These are phyloP conservation scores for Ophiostoma sp. DNA, from an alignment of 2,329 filamentous ascomycete genomes.

Conservation along the genomic window DNA sequence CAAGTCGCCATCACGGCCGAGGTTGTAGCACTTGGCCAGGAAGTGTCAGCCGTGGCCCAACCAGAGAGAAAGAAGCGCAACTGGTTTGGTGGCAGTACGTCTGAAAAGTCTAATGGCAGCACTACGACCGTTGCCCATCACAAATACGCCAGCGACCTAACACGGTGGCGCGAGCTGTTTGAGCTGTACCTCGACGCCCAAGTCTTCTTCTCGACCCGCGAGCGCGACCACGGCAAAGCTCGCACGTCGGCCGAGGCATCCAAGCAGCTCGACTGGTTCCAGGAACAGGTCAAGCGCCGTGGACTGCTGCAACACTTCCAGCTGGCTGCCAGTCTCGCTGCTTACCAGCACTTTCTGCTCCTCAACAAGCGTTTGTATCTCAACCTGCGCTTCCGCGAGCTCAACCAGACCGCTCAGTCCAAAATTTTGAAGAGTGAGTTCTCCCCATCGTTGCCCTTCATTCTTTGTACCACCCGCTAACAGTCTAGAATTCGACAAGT, in stretches of 20 bases:
- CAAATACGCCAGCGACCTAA: conserved; percentile 57
- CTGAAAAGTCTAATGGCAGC: conserved; percentile 65
- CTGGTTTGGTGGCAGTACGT: conserved; percentile 55
- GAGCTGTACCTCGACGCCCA: conserved; percentile 77
- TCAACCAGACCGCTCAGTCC: conserved; percentile 72
- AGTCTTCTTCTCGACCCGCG: conserved; percentile 78
- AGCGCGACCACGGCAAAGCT: conserved; percentile 64
- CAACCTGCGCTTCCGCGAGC: conserved; percentile 79
- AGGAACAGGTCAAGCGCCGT: conserved; percentile 62
- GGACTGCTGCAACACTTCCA: conserved; percentile 64
- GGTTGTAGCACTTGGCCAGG: conserved; percentile 63
- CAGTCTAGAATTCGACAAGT: conserved; percentile 75
- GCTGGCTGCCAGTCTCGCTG: conserved; percentile 62
- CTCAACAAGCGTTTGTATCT: conserved; percentile 77
- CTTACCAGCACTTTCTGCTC: conserved; percentile 67
- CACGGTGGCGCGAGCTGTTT: conserved; percentile 78
- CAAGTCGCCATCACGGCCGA: conserved; percentile 62
- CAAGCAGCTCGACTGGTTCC: conserved; percentile 69
- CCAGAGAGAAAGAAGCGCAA: conserved; percentile 41
- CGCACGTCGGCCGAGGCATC: conserved; percentile 66
- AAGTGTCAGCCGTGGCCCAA: conserved; percentile 64
- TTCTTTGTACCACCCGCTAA: not conserved
- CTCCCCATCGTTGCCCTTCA: conserved; percentile 32
- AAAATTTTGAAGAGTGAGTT: conserved; percentile 80
- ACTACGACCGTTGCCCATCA: conserved; percentile 38